Conservation (phyloP, 2,329 filamentous ascomycete genomes). For the Thermothelomyces thermophilus region DNA sequence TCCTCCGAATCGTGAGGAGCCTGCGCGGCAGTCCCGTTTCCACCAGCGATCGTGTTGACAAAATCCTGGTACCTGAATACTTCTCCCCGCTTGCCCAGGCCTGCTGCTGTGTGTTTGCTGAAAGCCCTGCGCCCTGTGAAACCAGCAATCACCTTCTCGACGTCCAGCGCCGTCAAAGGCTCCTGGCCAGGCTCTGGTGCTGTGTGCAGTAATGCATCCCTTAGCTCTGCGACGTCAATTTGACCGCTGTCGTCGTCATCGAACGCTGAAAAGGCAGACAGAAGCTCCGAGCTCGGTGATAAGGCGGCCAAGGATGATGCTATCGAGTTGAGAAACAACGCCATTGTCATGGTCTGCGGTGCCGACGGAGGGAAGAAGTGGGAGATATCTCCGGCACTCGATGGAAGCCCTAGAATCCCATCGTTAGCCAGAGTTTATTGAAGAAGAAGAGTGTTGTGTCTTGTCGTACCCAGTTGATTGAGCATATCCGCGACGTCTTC, state of each 20-base stretch:
- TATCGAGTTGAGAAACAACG: conserved; percentile 77
- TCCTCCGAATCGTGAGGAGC: conserved; percentile 26
- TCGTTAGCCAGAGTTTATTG: conserved; percentile 1
- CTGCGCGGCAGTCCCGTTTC: conserved; percentile 34
- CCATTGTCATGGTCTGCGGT: conserved; percentile 70
- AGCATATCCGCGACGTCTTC: conserved; percentile 87
- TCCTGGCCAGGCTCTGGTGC: conserved; percentile 66
- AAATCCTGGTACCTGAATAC: conserved; percentile 95
- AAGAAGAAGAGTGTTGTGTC: not conserved
- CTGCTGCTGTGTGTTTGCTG: conserved; percentile 51
- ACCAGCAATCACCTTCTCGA: conserved; percentile 80
- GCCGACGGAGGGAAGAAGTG: conserved; percentile 73
- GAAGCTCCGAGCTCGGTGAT: conserved; percentile 70
- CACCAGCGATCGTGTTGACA: conserved; percentile 61
- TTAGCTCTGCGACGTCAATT: conserved; percentile 74
- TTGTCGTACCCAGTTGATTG: conserved; percentile 62
- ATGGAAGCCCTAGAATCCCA: conserved; percentile 57
- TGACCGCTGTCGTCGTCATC: conserved; percentile 94
- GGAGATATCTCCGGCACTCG: conserved; percentile 62
- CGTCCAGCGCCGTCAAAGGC: conserved; percentile 61
- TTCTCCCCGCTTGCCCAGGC: conserved; percentile 64
- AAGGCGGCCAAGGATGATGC: conserved; percentile 67
- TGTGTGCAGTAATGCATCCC: conserved; percentile 76
- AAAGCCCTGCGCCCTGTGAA: conserved; percentile 83
- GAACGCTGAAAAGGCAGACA: conserved; percentile 89